A percentile compares a stretch with the other conserved stretches of the same genome.
These are phyloP conservation scores for Mycena sanguinolenta DNA, from an alignment of 768 basidiomycete genomes.

Conservation along the genomic window DNA sequence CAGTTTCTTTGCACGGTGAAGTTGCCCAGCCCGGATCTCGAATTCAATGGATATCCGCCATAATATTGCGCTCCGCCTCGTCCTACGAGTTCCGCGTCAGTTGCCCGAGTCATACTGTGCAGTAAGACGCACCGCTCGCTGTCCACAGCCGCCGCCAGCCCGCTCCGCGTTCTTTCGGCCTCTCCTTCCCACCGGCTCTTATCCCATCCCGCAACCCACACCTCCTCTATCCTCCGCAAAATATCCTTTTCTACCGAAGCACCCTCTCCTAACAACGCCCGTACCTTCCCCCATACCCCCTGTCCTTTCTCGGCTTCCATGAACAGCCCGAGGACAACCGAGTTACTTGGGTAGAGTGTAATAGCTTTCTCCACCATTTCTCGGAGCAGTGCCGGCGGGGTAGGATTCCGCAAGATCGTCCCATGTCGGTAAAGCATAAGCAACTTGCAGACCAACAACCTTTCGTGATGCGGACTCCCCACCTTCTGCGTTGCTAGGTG, in stretches of 20 bases:
- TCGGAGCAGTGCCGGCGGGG: conserved; percentile 70
- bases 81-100: conserved; percentile 57
- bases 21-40: conserved; percentile 74
- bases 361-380: conserved; percentile 69
- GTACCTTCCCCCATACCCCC: conserved; percentile 82
- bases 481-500: conserved; percentile 42
- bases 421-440: conserved; percentile 74
- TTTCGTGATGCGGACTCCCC: conserved; percentile 59
- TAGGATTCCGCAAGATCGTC: conserved; percentile 65
- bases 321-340: conserved; percentile 78
- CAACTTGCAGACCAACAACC: conserved; percentile 67
- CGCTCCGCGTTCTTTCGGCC: conserved; percentile 76
- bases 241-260: conserved; percentile 66
- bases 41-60: conserved; percentile 86
- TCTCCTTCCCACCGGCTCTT: conserved; percentile 78
- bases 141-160: conserved; percentile 72
- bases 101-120: not conserved
- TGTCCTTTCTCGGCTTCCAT: conserved; percentile 83
- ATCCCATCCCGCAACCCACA: conserved; percentile 89
- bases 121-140: conserved; percentile 69
- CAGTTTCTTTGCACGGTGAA: conserved; percentile 75
- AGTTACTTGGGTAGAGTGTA: conserved; percentile 75
- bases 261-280: conserved; percentile 67
- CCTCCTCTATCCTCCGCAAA: conserved; percentile 71
- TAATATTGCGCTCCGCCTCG: conserved; percentile 71